phyloP scores from a whole-genome alignment of 331 rosid genomes.

The Quercus tomentella region DNA sequence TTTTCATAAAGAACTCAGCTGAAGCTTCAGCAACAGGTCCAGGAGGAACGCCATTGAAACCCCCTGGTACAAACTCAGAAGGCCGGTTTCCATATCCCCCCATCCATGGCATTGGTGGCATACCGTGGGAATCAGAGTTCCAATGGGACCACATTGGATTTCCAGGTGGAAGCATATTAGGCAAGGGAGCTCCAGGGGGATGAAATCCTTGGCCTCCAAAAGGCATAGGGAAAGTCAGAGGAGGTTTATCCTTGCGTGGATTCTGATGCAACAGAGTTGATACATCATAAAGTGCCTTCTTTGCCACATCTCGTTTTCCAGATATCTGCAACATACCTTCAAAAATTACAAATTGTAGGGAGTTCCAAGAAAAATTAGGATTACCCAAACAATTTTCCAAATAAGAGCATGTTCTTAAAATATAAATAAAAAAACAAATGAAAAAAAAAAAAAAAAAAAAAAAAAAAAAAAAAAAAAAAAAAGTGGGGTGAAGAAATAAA shows the following conservation, averaged over 20 bases:
- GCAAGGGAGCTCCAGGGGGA: constrained; percentile 16
- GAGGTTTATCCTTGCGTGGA: constrained; percentile 33
- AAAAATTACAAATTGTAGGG: background rate
- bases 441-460: background rate
- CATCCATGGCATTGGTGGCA: constrained; percentile 16
- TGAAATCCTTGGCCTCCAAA: constrained; percentile 21
- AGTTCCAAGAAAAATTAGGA: background rate
- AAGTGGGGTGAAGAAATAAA: background rate
- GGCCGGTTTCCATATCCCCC: constrained; percentile 15
- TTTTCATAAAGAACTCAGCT: constrained; percentile 32
- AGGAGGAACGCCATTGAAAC: constrained; percentile 17
- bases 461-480: background rate
- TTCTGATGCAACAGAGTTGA: constrained; percentile 33
- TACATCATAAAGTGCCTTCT: constrained; percentile 35
- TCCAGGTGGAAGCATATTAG: constrained; percentile 16
- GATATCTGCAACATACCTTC: constrained; percentile 29
- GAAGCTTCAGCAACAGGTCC: constrained; percentile 18
- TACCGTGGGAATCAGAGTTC: constrained; percentile 8
- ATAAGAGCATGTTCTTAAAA: background rate
- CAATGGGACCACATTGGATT: constrained; percentile 26
- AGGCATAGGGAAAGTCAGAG: constrained; percentile 11
- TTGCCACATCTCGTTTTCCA: constrained; percentile 26
- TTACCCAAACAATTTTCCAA: background rate
- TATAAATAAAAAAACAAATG: background rate
- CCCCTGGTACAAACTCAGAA: constrained; percentile 11